Evolutionary conservation across 192 early-diverging fungal genomes (phyloP), one percentile per base, ranked within the genome.

Genomic region (Rhizophagus sp.): DNA sequence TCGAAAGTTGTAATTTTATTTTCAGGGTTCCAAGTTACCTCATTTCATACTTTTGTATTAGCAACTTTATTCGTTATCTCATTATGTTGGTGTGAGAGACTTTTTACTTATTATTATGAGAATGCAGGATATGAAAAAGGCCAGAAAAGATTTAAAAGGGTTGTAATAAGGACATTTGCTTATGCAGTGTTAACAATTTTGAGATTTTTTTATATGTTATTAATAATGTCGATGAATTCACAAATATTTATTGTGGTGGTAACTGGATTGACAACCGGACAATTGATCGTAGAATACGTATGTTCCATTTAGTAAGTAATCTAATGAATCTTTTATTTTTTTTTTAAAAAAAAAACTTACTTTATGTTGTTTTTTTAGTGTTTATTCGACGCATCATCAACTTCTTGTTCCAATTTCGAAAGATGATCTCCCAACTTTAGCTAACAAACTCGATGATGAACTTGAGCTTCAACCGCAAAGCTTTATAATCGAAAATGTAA

Each of bases 1-100:
- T 52, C 44, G 10, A 50, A 49, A 13, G 13, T 57, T 24, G 44
- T 52, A 30, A 30, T 73, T 50, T 36, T 73, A 24, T 74, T 74
- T 61, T 24, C 44, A 30, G 73, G 44, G 5, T 74, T 74, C 30
- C 22, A 30, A 49, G 19, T 74, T 27, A 74, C 44, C 4, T 25
- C 73, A 13, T 19, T 61, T 10, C 27, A 50, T 27, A 52, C 44
- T 19, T 74, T 52, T 52, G 17, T 74, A 33, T 25, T 50, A 1
- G 73, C 73, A 15, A 27, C 33, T 61, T 33, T 74, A 50, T 74
- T 74, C 24, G n/a, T 74, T 17, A 33, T 19, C 7, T 50, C 39
- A n/a, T 50, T 74, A 33, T 74, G 73, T 74, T 74, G 73, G 73
- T 57, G 27, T 25, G 73, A 74, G 11, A 74, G 73, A 74, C 19